phyloP scores from a whole-genome alignment of 2,329 filamentous ascomycete genomes.

The Xylariaceae sp. region DNA sequence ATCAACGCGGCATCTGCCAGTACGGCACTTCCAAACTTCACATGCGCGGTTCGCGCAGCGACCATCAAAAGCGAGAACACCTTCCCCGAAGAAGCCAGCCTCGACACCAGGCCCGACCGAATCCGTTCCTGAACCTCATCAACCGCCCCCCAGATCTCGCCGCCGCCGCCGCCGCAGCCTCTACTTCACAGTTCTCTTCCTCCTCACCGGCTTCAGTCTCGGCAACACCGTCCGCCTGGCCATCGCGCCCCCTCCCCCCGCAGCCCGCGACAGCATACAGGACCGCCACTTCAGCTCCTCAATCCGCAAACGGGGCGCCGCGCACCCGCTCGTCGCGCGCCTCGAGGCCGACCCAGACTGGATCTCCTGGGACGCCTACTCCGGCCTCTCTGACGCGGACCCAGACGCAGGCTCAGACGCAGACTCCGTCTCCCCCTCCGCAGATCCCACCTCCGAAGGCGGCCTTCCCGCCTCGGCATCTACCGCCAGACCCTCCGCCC shows the following conservation, averaged over 20 bases:
- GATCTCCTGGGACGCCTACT: slow-evolving; percentile 39
- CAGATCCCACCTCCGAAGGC: background rate
- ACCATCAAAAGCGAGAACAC: too few species aligned
- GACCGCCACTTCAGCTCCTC: slow-evolving; percentile 36
- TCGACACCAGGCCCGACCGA: too few species aligned
- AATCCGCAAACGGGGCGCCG: slow-evolving; percentile 38
- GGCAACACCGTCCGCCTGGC: slow-evolving; percentile 36
- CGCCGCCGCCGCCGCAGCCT: slow-evolving; percentile 20
- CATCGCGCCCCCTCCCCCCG: slow-evolving; percentile 39
- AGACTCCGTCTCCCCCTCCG: too few species aligned
- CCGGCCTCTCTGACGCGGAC: slow-evolving; percentile 15
- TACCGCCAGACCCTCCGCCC: background rate
- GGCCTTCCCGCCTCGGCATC: background rate
- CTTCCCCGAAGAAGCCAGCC: too few species aligned
- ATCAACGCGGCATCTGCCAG: too few species aligned
- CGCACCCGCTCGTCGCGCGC: slow-evolving; percentile 43
- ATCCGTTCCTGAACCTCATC: slow-evolving; percentile 2
- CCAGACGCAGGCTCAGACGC: background rate
- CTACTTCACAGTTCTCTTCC: slow-evolving; percentile 30
- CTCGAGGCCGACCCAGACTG: slow-evolving; percentile 40
- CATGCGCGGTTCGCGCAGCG: too few species aligned
- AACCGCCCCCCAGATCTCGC: slow-evolving; percentile 4
- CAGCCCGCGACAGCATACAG: slow-evolving; percentile 32
- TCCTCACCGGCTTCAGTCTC: slow-evolving; percentile 34
- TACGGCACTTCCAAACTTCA: background rate